Conservation (phyloP, 306 rosid species). For the Datisca glomerata region DNA sequence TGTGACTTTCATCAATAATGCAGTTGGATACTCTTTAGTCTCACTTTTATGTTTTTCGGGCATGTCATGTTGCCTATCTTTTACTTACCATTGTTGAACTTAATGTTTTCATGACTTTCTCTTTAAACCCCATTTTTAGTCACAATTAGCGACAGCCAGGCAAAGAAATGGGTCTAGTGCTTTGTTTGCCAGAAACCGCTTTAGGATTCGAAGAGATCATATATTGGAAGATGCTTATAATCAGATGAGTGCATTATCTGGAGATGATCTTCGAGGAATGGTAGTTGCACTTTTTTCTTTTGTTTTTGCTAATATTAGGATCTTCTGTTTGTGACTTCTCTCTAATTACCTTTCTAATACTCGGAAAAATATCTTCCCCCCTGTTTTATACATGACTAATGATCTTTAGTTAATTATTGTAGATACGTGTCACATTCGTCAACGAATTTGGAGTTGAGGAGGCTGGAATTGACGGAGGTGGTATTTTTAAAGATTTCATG, state of each 20-base stretch:
- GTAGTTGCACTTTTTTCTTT: slow-evolving; percentile 25
- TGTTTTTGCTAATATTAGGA: slow-evolving; percentile 5
- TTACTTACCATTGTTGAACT: background rate
- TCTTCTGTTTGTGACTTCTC: background rate
- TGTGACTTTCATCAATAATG: too few relatives aligned
- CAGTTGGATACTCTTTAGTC: too few relatives aligned
- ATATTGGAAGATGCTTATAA: slow-evolving; percentile 92
- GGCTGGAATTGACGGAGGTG: slow-evolving; percentile 99
- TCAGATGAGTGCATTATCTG: slow-evolving; percentile 89
- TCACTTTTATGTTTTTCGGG: too few relatives aligned
- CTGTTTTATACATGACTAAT: slow-evolving; percentile 8
- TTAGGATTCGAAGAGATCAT: slow-evolving; percentile 82
- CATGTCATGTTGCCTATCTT: background rate
- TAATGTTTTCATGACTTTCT: slow-evolving; percentile 13
- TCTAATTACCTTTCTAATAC: too few relatives aligned
- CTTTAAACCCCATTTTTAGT: slow-evolving; percentile 46
- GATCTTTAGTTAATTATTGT: slow-evolving; percentile 7
- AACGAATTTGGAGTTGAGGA: slow-evolving; percentile 99
- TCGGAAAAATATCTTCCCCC: background rate
- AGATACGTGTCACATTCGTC: slow-evolving; percentile 92
- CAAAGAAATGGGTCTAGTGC: slow-evolving; percentile 59
- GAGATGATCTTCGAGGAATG: slow-evolving; percentile 89
- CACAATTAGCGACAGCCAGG: slow-evolving; percentile 85
- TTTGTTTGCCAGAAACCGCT: slow-evolving; percentile 64
- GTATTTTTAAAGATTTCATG: slow-evolving; percentile 98